Percentiles rank a stretch among this genome's conserved stretches.
phyloP scores from a whole-genome alignment of 768 basidiomycete species.

The Tylopilus vinaceipallidus region DNA sequence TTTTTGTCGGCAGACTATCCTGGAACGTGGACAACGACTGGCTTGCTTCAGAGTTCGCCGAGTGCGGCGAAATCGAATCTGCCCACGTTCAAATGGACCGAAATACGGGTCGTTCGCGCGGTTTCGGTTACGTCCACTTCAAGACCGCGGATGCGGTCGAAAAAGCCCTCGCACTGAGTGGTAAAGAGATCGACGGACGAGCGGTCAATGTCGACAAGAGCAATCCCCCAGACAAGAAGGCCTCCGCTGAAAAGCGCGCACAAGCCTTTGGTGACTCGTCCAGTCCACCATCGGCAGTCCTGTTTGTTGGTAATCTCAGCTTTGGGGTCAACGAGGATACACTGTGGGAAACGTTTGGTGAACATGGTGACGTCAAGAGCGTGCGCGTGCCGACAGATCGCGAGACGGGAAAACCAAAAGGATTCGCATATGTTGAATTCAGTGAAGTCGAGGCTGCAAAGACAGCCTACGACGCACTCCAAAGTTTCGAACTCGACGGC shows the following conservation, averaged over 20 bases:
- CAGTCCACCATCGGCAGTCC: conserved; percentile 63
- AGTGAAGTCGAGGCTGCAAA: conserved; percentile 75
- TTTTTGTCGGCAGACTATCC: conserved; percentile 91
- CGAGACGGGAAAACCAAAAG: conserved; percentile 87
- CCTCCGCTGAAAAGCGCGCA: conserved; percentile 65
- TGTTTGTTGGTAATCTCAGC: conserved; percentile 92
- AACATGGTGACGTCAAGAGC: conserved; percentile 79
- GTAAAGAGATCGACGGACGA: conserved; percentile 91
- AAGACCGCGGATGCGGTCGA: conserved; percentile 66
- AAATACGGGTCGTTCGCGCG: conserved; percentile 76
- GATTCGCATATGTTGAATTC: conserved; percentile 97
- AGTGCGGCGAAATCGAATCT: conserved; percentile 85
- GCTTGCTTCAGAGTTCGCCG: conserved; percentile 85
- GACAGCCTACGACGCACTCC: conserved; percentile 69
- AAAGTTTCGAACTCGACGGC: conserved; percentile 78
- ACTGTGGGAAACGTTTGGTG: conserved; percentile 88
- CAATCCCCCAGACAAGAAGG: conserved; percentile 53
- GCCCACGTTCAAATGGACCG: conserved; percentile 88
- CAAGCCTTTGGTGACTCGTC: conserved; percentile 73
- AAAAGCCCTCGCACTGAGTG: conserved; percentile 77
- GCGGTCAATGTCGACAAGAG: conserved; percentile 83
- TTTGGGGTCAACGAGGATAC: conserved; percentile 78
- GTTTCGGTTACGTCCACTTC: conserved; percentile 84
- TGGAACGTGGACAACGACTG: conserved; percentile 98
- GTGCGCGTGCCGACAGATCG: conserved; percentile 92